Conservation (phyloP, 257 asterid genomes). For the Cinchona pubescens region DNA sequence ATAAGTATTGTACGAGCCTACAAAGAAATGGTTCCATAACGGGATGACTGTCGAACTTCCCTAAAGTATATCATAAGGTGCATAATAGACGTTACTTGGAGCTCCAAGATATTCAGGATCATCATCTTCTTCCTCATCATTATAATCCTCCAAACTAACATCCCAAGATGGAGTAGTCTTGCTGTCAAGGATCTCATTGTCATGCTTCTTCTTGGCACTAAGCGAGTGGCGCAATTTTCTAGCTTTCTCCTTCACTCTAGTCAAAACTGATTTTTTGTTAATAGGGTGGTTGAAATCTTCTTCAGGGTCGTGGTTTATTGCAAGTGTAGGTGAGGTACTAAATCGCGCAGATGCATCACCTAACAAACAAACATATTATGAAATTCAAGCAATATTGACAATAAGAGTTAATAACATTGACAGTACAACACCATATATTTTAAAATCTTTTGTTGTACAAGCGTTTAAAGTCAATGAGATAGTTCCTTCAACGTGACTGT, state of each 20-base stretch:
- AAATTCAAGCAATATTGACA: background rate
- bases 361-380: background rate
- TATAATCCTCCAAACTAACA: slow-evolving; percentile 39
- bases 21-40: too few species aligned
- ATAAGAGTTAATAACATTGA: background rate
- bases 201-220: slow-evolving; percentile 51
- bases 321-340: slow-evolving; percentile 29
- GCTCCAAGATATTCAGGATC: slow-evolving; percentile 96
- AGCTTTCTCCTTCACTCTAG: slow-evolving; percentile 81
- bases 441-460: too few species aligned
- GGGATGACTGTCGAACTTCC: too few species aligned
- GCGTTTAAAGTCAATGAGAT: too few species aligned
- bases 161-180: slow-evolving; percentile 42
- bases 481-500: too few species aligned
- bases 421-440: too few species aligned
- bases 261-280: slow-evolving; percentile 59
- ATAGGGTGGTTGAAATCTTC: slow-evolving; percentile 34
- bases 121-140: slow-evolving; percentile 38
- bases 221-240: slow-evolving; percentile 60
- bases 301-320: slow-evolving; percentile 44
- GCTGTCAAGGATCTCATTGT: slow-evolving; percentile 26
- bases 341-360: slow-evolving; percentile 24
- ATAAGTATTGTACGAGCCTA: too few species aligned
- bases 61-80: background rate
- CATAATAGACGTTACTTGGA: slow-evolving; percentile 55